Percentiles rank a stretch among this genome's conserved stretches.
Conservation (phyloP, 306 rosid genomes). For the Acacia confusa region DNA sequence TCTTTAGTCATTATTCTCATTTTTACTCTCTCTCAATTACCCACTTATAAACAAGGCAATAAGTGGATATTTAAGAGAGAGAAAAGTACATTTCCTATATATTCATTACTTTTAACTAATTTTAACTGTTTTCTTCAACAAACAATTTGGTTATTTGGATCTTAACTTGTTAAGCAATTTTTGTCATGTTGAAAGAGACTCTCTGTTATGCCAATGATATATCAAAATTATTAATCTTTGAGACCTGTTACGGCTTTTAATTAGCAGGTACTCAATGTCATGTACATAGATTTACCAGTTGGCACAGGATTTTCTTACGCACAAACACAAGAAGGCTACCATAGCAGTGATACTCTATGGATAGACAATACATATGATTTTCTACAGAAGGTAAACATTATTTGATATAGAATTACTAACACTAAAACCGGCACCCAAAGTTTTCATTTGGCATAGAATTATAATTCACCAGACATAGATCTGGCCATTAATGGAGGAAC, state of each 20-base stretch:
- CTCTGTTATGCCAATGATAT: neutral
- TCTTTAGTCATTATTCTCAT: too few relatives aligned
- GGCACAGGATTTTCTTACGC: slow-evolving; percentile 55
- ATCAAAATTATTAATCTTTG: neutral
- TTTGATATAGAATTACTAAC: neutral
- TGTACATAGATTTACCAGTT: slow-evolving; percentile 51
- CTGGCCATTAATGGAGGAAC: neutral
- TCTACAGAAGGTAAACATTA: slow-evolving; percentile 38
- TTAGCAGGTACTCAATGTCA: slow-evolving; percentile 34
- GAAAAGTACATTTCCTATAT: too few relatives aligned
- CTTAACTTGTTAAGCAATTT: neutral
- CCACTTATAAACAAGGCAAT: too few relatives aligned
- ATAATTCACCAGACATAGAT: neutral
- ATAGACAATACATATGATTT: slow-evolving; percentile 36
- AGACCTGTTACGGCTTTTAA: neutral
- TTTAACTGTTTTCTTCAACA: too few relatives aligned
- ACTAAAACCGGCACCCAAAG: neutral
- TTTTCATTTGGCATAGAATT: neutral
- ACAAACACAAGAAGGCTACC: slow-evolving; percentile 15
- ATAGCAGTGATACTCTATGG: slow-evolving; percentile 26
- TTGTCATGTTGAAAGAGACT: neutral
- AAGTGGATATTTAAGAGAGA: too few relatives aligned
- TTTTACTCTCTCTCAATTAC: too few relatives aligned
- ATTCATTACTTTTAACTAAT: too few relatives aligned
- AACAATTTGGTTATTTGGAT: too few relatives aligned